Evolutionary conservation across 83 land plant species (phyloP).

Genomic region (Thuja plicata): DNA sequence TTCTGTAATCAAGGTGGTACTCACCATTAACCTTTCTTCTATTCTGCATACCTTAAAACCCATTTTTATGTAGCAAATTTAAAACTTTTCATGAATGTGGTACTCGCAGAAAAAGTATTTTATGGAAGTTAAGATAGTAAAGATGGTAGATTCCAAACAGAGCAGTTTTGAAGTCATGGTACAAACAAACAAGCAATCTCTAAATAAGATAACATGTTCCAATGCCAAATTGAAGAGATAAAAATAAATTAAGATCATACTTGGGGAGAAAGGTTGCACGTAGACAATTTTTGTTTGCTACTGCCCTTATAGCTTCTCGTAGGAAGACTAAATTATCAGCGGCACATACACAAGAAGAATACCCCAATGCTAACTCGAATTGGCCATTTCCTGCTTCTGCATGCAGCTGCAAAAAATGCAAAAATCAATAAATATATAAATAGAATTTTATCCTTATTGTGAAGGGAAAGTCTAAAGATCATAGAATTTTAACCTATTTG

Average conservation of each 20-base stretch:
- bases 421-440: not conserved
- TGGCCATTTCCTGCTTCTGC: conserved; percentile 95
- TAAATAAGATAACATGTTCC: not conserved
- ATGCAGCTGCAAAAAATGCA: conserved; percentile 63
- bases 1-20: not conserved
- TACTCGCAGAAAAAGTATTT: not conserved
- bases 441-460: not conserved
- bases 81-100: not conserved
- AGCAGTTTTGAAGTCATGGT: not conserved
- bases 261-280: conserved; percentile 95
- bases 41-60: not conserved
- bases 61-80: not conserved
- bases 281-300: conserved; percentile 75
- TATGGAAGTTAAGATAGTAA: not conserved
- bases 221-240: not conserved
- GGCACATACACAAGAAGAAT: conserved; percentile 47
- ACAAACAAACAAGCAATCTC: not conserved
- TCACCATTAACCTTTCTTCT: not conserved
- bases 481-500: not conserved
- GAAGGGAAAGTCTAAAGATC: not conserved
- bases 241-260: conserved; percentile 38
- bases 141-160: not conserved
- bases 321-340: conserved; percentile 82
- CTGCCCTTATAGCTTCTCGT: conserved; percentile 75
- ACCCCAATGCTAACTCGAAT: conserved; percentile 72